Evolutionary conservation across 768 basidiomycete genomes (phyloP).

Genomic region (Galerina sulciceps): DNA sequence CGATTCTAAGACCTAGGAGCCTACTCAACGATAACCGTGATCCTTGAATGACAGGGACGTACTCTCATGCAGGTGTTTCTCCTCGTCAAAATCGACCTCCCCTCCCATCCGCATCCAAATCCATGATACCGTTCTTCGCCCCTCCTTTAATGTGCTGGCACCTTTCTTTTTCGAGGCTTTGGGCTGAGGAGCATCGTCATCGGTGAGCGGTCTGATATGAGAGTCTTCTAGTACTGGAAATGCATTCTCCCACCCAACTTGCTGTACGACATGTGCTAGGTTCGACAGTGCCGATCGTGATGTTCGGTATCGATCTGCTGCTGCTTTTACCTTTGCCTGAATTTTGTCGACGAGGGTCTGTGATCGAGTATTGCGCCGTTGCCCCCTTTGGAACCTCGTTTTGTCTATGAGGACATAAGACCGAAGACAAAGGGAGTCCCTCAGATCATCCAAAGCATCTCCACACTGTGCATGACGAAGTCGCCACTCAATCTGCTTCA

Average conservation of each 20-base stretch:
- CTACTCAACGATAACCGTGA: too few relatives aligned
- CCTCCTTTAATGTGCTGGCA: too few relatives aligned
- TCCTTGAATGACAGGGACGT: too few relatives aligned
- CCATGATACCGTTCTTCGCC: constrained; percentile 2
- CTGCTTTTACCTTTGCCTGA: constrained; percentile 1
- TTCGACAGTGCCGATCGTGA: not conserved
- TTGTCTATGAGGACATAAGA: constrained; percentile 8
- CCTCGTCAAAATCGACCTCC: not conserved
- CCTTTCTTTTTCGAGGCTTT: too few relatives aligned
- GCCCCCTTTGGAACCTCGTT: constrained; percentile 7
- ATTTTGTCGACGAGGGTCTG: not conserved
- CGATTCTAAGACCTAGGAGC: constrained; percentile 8
- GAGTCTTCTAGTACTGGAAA: constrained; percentile 1
- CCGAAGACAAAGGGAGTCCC: constrained; percentile 7
- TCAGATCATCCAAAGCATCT: constrained; percentile 22
- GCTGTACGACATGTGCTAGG: not conserved
- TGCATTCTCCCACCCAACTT: not conserved
- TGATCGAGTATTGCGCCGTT: constrained; percentile 9
- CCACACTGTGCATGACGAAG: constrained; percentile 17
- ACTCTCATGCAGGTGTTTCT: not conserved
- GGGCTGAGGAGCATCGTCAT: not conserved
- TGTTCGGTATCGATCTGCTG: constrained; percentile 1
- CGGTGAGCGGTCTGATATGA: constrained; percentile 1
- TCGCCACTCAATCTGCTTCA: constrained; percentile 13
- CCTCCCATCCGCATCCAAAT: constrained; percentile 3